Conservation (phyloP, 2,329 filamentous ascomycete genomes). For the Neofusicoccum cordaticola region DNA sequence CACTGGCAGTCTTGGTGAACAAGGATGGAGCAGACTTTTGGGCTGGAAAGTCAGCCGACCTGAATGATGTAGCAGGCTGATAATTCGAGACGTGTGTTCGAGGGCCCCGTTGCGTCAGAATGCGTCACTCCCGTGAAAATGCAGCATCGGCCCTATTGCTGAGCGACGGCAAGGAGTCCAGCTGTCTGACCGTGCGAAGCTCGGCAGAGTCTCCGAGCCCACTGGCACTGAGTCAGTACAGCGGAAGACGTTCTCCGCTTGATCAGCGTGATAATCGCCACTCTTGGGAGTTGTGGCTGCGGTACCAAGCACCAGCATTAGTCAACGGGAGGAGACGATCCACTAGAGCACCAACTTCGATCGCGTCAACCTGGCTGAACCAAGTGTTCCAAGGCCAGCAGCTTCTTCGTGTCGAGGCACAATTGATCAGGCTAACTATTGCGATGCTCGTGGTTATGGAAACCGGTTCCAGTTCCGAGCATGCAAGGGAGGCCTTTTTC, state of each 20-base stretch:
- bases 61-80: background rate
- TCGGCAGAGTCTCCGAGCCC: background rate
- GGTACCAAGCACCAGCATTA: background rate
- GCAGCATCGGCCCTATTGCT: background rate
- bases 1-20: background rate
- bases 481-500: background rate
- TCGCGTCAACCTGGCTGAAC: background rate
- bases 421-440: background rate
- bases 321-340: background rate
- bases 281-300: background rate
- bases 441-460: background rate
- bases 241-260: background rate
- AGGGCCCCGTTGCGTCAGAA: background rate
- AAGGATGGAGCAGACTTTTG: background rate
- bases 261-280: constrained; percentile 6
- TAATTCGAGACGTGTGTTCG: background rate
- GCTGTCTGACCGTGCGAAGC: background rate
- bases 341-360: background rate
- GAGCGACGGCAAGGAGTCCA: background rate
- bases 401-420: background rate
- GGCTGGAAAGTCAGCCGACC: too few relatives aligned
- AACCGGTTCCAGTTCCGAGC: background rate
- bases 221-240: background rate
- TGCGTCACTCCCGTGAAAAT: background rate
- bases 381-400: background rate